Base-by-base conservation (phyloP, 176 grass and related monocot species). In the Eremochloa ophiuroides region DNA sequence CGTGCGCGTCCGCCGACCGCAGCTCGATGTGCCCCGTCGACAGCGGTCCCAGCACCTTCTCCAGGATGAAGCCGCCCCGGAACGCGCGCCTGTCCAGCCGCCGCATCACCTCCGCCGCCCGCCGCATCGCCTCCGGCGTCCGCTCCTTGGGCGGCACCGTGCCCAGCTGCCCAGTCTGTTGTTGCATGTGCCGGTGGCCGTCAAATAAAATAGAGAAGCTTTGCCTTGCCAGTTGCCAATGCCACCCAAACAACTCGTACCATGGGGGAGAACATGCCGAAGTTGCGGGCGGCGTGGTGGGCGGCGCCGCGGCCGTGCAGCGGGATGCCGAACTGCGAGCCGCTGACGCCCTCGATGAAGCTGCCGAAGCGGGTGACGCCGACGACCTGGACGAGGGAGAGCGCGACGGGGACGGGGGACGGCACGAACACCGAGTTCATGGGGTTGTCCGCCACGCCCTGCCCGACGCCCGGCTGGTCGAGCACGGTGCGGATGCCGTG, bases 371-470 rank as follows among this genome's bases (percentile, higher is more conserved):
- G 83, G 40, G 86, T 83, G 73, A 94, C 92, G 65, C 94, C 94
- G 38, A 94, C 94, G 34, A 97, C 89, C 75, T 97, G 94, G 34
- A 94, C 85, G 3, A 93, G 89, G 6, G 89, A 86, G 68, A 91
- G 79, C 79, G 81, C 68, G 0, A 94, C 84, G 2, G 94, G 91
- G 46, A 35, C 28, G 0, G 94, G 91, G 3, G 94, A 97, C 0
- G 91, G 91, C 2, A 94, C 81, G 73, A 85, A 85, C 63, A 97
- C 81, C 34, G 84, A 83, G 75, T 91, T 97, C 89, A 97, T 89
- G 35, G 94, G 94, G 89, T 94, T 97, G 73, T 97, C 94, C 1
- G 94, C 82, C 34, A 97, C 84, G 53, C 85, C 91, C 38, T 91
- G 82, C 33, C 94, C 94, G 14, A 97, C 87, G 79, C 81, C 78